Base-by-base conservation (phyloP, 75 land plant genomes). In the Pseudotsuga menziesii region DNA sequence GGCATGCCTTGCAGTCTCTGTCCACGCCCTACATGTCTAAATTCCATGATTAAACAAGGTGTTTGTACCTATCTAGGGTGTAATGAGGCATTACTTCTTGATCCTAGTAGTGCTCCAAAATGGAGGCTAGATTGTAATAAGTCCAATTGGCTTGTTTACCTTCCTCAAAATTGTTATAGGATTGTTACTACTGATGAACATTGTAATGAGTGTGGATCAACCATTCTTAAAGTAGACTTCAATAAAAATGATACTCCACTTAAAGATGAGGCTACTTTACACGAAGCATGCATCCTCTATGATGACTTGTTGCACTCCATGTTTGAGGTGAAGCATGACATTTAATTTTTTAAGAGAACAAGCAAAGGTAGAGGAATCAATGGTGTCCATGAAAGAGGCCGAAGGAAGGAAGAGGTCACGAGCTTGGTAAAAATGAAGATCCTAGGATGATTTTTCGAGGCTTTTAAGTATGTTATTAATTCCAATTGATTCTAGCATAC, bases 21-120 rank as follows among this genome's bases (percentile, higher is more conserved):
- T 77, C 98, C 93, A 20, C 99, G 94, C 74, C 94, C 99, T 16
- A 94, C 97, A 61, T 96, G 99, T 75, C 88, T 82, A 22, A 92
- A 96, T 76, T 96, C 99, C 15, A 22, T 96, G 61, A 85, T 94
- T 59, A 75, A 91, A 20, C 99, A 94, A 85, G 94, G 98, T 76
- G 99, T 96, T 14, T 96, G 99, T 81, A 94, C 99, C 29, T 96
- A 97, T 61, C 97, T 94, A 5, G 98, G 94, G 78, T 96, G 99
- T 76, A 78, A 77, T 76, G 99, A 97, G 36, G 94, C 94, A 3
- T 83, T 96, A 19, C 85, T 96, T 35, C 93, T 96, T 22, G 99
- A 96, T 74, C 99, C 99, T 23, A 90, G 94, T 15, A 94, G 97
- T 78, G 95, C 93, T 25, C 98, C 99, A 57, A 96, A 91, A 75